phyloP scores from a whole-genome alignment of 2,329 filamentous ascomycete genomes.

The Nemania sp. region DNA sequence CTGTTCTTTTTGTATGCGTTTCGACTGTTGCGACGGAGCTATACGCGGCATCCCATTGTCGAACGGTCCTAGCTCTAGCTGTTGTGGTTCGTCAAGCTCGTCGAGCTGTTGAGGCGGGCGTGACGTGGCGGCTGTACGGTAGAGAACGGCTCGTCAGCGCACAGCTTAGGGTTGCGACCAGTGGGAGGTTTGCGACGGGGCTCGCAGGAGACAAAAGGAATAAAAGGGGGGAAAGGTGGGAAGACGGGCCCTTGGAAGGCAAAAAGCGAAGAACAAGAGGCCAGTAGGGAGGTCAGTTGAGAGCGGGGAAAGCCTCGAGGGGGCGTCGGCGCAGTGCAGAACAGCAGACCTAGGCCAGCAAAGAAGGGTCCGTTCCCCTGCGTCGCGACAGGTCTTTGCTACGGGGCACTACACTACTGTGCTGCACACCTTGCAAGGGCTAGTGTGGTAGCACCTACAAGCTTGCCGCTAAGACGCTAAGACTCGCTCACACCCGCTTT shows the following conservation, averaged over 20 bases:
- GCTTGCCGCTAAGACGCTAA: constrained; percentile 19
- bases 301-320: constrained; percentile 25
- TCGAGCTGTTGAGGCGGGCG: constrained; percentile 26
- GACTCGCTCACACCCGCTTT: constrained; percentile 19
- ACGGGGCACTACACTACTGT: neutral
- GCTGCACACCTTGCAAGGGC: neutral
- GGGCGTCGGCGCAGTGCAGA: constrained; percentile 10
- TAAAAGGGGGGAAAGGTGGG: constrained; percentile 25
- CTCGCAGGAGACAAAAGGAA: constrained; percentile 25
- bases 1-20: constrained; percentile 23
- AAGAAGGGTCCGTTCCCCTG: constrained; percentile 10
- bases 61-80: too few species aligned
- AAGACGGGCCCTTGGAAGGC: constrained; percentile 23
- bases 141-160: constrained; percentile 17
- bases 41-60: constrained; percentile 39
- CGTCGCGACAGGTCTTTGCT: constrained; percentile 10
- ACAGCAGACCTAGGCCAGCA: constrained; percentile 1
- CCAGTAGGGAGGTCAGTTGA: constrained; percentile 13
- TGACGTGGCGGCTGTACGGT: constrained; percentile 17
- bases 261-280: constrained; percentile 23
- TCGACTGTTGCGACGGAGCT: constrained; percentile 38
- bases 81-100: constrained; percentile 24
- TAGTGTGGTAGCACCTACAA: too few species aligned
- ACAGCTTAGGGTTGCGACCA: constrained; percentile 18
- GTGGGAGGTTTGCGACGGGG: constrained; percentile 24